These are phyloP conservation scores for Schwanniomyces yamadae DNA, from an alignment of 805 yeast genomes.

Conservation along the genomic window DNA sequence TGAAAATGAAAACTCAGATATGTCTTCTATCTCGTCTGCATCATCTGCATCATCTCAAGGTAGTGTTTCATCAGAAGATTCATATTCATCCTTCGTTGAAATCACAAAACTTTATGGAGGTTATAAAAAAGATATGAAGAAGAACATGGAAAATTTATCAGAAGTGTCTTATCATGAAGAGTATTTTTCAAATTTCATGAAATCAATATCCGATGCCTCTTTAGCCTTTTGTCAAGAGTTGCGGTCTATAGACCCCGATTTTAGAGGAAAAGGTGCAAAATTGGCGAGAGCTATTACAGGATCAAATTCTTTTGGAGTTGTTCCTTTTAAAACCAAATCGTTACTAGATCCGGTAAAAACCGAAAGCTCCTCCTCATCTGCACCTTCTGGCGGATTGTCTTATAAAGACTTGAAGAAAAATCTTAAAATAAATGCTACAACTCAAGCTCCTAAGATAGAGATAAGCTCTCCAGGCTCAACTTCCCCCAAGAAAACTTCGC, in stretches of 20 bases:
- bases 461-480: conserved; percentile 7
- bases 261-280: conserved; percentile 40
- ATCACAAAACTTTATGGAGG: conserved; percentile 31
- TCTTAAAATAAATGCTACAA: conserved; percentile 18
- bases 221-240: conserved; percentile 34
- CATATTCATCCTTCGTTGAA: conserved; percentile 41
- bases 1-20: conserved; percentile 4
- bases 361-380: background rate
- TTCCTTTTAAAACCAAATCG: conserved; percentile 44
- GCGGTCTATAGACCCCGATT: conserved; percentile 36
- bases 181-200: conserved; percentile 28
- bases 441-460: conserved; percentile 9
- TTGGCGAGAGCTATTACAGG: conserved; percentile 44
- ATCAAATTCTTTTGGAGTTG: conserved; percentile 37
- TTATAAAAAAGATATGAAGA: conserved; percentile 23
- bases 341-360: conserved; percentile 32
- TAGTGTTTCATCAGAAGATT: conserved; percentile 23
- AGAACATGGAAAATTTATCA: conserved; percentile 13
- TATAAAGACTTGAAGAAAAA: conserved; percentile 34
- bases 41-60: conserved; percentile 18
- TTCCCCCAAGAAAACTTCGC: conserved; percentile 23
- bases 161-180: conserved; percentile 20
- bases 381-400: conserved; percentile 16
- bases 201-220: conserved; percentile 34
- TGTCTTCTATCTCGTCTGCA: conserved; percentile 13